These are phyloP conservation scores for Aspergillus haitiensis DNA, from an alignment of 495 filamentous ascomycete genomes.

Conservation along the genomic window DNA sequence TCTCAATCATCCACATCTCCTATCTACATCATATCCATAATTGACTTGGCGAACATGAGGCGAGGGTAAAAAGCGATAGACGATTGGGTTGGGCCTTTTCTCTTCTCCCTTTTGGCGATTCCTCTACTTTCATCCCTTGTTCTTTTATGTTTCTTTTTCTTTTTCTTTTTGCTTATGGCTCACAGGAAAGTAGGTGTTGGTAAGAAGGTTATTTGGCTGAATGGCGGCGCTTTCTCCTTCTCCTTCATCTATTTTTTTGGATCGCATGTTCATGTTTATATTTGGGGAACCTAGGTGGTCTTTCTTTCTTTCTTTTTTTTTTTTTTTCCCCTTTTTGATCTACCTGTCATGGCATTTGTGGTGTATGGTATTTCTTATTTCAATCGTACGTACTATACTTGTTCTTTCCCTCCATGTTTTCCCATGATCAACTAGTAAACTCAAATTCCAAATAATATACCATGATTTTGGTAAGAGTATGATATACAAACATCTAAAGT, in stretches of 20 bases:
- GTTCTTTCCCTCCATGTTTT: not conserved
- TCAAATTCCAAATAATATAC: too few relatives aligned
- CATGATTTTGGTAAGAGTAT: too few relatives aligned
- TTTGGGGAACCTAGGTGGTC: not conserved
- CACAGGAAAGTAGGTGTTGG: not conserved
- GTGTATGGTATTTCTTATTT: constrained; percentile 8
- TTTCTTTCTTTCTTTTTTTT: constrained; percentile 2
- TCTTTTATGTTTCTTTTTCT: not conserved
- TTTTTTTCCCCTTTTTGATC: not conserved
- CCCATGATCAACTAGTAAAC: too few relatives aligned
- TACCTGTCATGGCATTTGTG: constrained; percentile 1
- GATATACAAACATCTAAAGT: not conserved
- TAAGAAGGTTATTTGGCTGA: not conserved
- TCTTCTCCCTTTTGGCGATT: not conserved
- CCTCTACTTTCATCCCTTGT: not conserved
- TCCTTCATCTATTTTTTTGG: not conserved
- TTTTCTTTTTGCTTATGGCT: not conserved
- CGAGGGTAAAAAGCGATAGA: constrained; percentile 8
- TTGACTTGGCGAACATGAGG: constrained; percentile 1
- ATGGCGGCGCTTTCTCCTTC: not conserved
- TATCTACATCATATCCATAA: not conserved
- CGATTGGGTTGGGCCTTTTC: constrained; percentile 2
- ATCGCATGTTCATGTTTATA: constrained; percentile 2
- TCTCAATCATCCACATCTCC: not conserved
- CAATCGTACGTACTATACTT: not conserved